Evolutionary conservation across 805 yeast genomes (phyloP).

Genomic region (Saccharomycopsis guyanensis): DNA sequence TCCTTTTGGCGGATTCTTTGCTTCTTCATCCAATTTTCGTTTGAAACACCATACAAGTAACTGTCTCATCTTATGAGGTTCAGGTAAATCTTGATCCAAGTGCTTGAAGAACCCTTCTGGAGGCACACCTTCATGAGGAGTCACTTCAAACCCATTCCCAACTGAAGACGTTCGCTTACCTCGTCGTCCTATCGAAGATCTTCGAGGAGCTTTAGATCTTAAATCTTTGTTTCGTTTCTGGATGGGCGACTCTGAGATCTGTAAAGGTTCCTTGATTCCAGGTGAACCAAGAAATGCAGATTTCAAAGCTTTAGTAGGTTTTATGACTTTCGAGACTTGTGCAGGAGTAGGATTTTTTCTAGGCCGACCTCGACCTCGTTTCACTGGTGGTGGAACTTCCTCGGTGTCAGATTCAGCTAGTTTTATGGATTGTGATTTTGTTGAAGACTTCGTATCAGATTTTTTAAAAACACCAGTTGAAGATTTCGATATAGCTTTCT

Average conservation of each 20-base stretch:
- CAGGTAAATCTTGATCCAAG: constrained; percentile 54
- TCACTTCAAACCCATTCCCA: constrained; percentile 63
- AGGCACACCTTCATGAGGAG: constrained; percentile 58
- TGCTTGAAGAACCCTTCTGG: constrained; percentile 51
- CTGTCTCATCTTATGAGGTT: constrained; percentile 67
- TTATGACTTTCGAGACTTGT: not conserved
- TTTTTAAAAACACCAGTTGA: too few relatives aligned
- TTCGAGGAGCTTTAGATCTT: constrained; percentile 30
- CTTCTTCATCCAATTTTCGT: constrained; percentile 32
- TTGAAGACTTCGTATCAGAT: too few relatives aligned
- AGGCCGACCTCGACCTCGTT: not conserved
- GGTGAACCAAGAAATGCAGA: constrained; percentile 7
- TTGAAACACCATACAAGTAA: constrained; percentile 61
- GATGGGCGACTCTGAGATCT: constrained; percentile 22
- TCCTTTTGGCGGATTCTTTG: constrained; percentile 23
- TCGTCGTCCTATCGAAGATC: constrained; percentile 47
- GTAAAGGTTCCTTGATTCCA: constrained; percentile 17
- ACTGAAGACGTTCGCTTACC: constrained; percentile 70
- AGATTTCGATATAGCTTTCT: too few relatives aligned
- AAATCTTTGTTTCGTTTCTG: constrained; percentile 21
- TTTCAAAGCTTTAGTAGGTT: not conserved
- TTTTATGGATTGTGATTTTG: too few relatives aligned
- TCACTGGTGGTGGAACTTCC: too few relatives aligned
- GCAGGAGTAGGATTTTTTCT: not conserved
- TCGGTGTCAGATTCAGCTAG: too few relatives aligned